Base-by-base conservation (phyloP, 2,329 filamentous ascomycete species). In the Penicillium concentricum region DNA sequence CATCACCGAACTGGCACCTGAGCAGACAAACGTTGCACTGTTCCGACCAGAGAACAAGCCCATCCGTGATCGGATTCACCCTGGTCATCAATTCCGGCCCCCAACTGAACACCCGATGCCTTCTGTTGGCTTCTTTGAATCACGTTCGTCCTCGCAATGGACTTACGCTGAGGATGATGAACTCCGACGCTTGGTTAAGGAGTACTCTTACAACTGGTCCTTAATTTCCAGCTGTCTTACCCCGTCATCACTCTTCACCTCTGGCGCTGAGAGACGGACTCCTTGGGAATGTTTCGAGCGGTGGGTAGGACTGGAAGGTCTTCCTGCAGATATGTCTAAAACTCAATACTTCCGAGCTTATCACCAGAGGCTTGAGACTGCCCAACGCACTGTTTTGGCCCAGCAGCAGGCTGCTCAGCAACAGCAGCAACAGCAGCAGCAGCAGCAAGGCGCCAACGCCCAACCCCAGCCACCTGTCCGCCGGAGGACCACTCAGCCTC, bases 221-320 rank as follows among this genome's bases (percentile, higher is more conserved):
- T 81, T 99, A 5, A 96, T 97, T 52, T 90, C 92, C 1, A 90
- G 85, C 65, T 87, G 93, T 58, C 79, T 97, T 51, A 83, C 86
- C 2, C 83, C 88, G 16, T 86, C 85, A 51, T 95, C 91, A 0
- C 72, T 87, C 15, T 95, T 91, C 69, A 83, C 86, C n/a, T 93
- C 92, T 20, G 91, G 91, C 2, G 87, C 91, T 12, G 93, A 97
- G 71, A 84, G 94, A 60, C 85, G 94, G 46, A 97, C 93, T 3
- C 92, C 93, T 0, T 99, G 94, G 94, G 94, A 99, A 76, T 99
- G 94, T 71, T 99, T 99, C 67, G 94, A 99, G 75, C 85, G 94
- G 42, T 99, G 93, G 93, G 89, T 97, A 53, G 87, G 90, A 64
- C 79, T 97, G 13, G 94, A 97, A 76, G 92, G 92, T 1, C 80